phyloP scores from a whole-genome alignment of 2,329 filamentous ascomycete species.

The Xylaria sp. region DNA sequence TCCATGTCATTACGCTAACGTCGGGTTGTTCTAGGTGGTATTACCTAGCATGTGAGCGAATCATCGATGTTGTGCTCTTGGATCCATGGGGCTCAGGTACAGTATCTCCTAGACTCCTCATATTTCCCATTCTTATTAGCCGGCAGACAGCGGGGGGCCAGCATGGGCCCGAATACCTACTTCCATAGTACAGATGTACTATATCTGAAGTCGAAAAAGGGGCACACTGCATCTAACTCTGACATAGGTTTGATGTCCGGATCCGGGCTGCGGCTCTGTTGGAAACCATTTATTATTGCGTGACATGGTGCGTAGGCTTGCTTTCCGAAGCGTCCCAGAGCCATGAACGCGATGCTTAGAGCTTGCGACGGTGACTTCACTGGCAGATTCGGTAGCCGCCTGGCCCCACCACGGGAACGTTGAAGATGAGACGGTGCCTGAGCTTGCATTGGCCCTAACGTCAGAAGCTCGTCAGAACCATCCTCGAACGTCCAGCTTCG shows the following conservation, averaged over 20 bases:
- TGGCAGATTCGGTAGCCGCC: conserved; percentile 11
- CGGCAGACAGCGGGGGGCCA: conserved; percentile 10
- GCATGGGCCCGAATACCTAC: conserved; percentile 9
- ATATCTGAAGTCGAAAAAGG: conserved; percentile 7
- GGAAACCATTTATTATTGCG: conserved; percentile 13
- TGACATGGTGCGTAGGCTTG: not conserved
- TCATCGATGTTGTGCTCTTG: conserved; percentile 19
- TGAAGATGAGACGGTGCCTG: conserved; percentile 17
- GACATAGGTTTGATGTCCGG: conserved; percentile 17
- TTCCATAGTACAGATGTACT: conserved; percentile 19
- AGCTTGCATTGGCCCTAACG: conserved; percentile 29
- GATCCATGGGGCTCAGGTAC: too few relatives aligned
- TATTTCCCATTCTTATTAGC: conserved; percentile 18
- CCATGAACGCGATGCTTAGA: conserved; percentile 7
- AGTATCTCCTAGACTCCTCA: conserved; percentile 13
- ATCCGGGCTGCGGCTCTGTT: conserved; percentile 30
- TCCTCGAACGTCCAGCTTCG: not conserved
- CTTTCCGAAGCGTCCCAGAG: not conserved
- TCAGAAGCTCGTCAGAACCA: conserved; percentile 20
- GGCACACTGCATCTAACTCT: not conserved
- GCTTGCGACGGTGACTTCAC: conserved; percentile 1
- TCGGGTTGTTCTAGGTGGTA: not conserved
- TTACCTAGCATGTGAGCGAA: conserved; percentile 10
- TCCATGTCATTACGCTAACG: not conserved
- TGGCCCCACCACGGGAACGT: conserved; percentile 26